Conservation (phyloP, 75 land plant genomes). For the Adiantum capillusveneris region DNA sequence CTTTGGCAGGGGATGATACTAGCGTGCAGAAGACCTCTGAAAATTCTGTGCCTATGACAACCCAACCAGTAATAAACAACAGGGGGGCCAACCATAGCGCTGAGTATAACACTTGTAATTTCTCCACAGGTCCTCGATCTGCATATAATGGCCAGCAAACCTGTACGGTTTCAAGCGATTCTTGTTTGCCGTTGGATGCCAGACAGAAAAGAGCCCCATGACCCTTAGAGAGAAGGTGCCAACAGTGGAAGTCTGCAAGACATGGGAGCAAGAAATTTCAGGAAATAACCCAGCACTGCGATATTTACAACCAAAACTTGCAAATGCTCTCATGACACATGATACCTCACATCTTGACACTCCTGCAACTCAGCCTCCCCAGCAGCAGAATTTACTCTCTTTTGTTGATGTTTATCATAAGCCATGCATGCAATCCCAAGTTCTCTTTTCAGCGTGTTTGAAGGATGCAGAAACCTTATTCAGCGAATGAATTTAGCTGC, state of each 20-base stretch:
- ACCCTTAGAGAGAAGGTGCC: neutral
- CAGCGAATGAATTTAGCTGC: neutral
- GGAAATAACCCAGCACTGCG: too few species aligned
- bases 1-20: neutral
- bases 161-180: too few species aligned
- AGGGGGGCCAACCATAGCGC: too few species aligned
- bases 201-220: neutral
- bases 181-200: neutral
- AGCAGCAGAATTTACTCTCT: neutral
- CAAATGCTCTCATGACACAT: neutral
- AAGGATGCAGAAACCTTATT: slow-evolving; percentile 2
- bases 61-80: neutral
- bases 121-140: neutral
- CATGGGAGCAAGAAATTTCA: neutral
- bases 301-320: too few species aligned
- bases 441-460: neutral
- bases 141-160: too few species aligned
- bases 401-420: neutral
- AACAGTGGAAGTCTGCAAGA: neutral
- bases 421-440: neutral
- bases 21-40: neutral
- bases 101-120: neutral
- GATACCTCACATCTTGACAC: neutral
- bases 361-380: neutral
- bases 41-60: neutral